Base-by-base conservation (phyloP, 805 yeast species). In the Hanseniaspora taiwanica region DNA sequence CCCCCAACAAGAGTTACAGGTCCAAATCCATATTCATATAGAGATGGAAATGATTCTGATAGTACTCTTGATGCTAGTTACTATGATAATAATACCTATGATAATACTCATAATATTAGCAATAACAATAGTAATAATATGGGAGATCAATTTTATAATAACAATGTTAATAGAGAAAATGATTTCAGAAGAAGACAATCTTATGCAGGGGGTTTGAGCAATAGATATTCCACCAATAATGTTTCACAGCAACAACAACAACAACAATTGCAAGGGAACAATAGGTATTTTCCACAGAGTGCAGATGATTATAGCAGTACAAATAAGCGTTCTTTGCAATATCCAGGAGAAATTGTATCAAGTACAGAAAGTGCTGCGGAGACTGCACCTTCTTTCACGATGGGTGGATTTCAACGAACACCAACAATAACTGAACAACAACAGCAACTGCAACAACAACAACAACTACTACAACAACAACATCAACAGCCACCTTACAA, bases 1-100 rank as follows among this genome's bases (percentile, higher is more conserved):
- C 71, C 71, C 2, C 72, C 72, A 13, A 51, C 65, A 2, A 55
- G 72, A 46, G 69, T 68, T 1, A 48, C 51, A 10, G 51, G 51
- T 19, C 66, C 68, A 2, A 35, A 21, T 19, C 14, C 25, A n/a
- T 16, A 19, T n/a, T n/a, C n/a, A n/a, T n/a, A n/a, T n/a, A n/a
- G n/a, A n/a, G n/a, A n/a, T n/a, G n/a, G n/a, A n/a, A n/a, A n/a
- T n/a, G n/a, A n/a, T n/a, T n/a, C n/a, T 35, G 37, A 23, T 31
- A 35, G 21, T 21, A 24, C 5, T 36, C 13, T 10, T 18, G 36
- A 21, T 13, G 18, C 9, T 25, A 20, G 7, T 23, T 8, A 23
- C 27, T 23, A 23, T 12, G 12, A 23, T 12, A 23, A 23, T 23
- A 23, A 23, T 23, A 23, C 7, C 27, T 8, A 23, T 23, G 27